These are phyloP conservation scores for Kondoa malvinella DNA, from an alignment of 768 basidiomycete genomes.

Conservation along the genomic window DNA sequence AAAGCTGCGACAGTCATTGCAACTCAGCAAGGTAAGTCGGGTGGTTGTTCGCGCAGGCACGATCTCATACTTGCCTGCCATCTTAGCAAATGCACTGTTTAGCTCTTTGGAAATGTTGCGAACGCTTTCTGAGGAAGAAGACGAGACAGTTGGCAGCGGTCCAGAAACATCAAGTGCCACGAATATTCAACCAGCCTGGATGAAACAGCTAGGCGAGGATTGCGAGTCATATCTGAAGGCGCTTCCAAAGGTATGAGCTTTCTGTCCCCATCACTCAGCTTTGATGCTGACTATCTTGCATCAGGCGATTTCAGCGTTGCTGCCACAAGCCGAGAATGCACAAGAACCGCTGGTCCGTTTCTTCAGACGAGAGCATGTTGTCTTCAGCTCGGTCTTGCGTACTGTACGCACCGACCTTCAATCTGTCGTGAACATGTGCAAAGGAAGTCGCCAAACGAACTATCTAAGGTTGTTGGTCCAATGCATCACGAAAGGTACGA, in stretches of 20 bases:
- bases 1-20: conserved; percentile 87
- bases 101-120: conserved; percentile 85
- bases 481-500: conserved; percentile 64
- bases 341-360: conserved; percentile 74
- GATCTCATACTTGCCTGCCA: neutral
- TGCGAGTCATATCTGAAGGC: conserved; percentile 66
- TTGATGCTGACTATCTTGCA: neutral
- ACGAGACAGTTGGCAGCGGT: conserved; percentile 38
- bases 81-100: conserved; percentile 57
- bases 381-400: conserved; percentile 59
- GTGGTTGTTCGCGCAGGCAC: neutral
- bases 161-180: neutral
- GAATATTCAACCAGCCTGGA: conserved; percentile 76
- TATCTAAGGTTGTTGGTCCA: conserved; percentile 83
- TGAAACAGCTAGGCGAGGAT: conserved; percentile 64
- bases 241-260: conserved; percentile 51
- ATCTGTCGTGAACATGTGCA: conserved; percentile 66
- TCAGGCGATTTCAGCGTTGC: conserved; percentile 12
- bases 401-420: conserved; percentile 64
- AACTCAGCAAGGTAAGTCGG: conserved; percentile 66
- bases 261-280: neutral
- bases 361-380: conserved; percentile 69
- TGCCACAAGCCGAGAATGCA: conserved; percentile 34
- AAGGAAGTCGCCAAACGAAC: conserved; percentile 89
- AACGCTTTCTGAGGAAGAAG: conserved; percentile 64